Base-by-base conservation (phyloP, 306 rosid genomes). In the Sicyos edulis region DNA sequence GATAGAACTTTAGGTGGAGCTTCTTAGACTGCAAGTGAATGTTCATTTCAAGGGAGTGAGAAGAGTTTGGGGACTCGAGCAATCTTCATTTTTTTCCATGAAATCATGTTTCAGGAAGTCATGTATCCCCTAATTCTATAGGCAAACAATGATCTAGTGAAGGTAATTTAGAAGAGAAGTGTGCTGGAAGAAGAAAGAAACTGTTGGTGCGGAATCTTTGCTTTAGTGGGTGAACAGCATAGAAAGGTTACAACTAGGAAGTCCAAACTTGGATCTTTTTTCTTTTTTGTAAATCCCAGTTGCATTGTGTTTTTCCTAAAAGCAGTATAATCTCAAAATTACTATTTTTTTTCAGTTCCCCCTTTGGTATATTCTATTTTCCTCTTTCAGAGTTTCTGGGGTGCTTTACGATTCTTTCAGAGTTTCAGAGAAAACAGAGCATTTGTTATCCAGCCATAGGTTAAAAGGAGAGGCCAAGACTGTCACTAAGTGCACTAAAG, bases 171-270 rank as follows among this genome's bases (percentile, higher is more conserved):
- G 61, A 55, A 55, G 32, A 0, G 20, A 17, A 19, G 13, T 19
- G 45, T 55, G 32, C 61, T 5, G 6, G 13, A 55, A 55, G 29
- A 55, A 55, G 29, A 20, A 17, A 17, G 10, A 56, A 55, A 52
- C 60, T 17, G 15, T 56, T 56, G 61, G 32, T 56, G 61, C 3
- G 61, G 32, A 56, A 56, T 55, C 29, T 55, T 55, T 55, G 60
- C 29, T 55, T 55, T 19, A 14, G 60, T 3, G 60, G 26, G 29
- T 55, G 60, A 53, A 55, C 60, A 55, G 5, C 29, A 55, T 10
- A 55, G 60, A 20, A 55, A 55, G 29, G 60, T 20, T 55, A n/a
- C 32, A 55, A 55, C 4, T 55, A 55, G 14, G 14, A 21, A 4
- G 37, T 57, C 37, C 40, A 22, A 57, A 10, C 37, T 56, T 21